Evolutionary conservation across 202 grass and related monocot species (phyloP), one percentile per base, ranked within the genome.

Genomic region (Bolboschoenoplectus hybrid): DNA sequence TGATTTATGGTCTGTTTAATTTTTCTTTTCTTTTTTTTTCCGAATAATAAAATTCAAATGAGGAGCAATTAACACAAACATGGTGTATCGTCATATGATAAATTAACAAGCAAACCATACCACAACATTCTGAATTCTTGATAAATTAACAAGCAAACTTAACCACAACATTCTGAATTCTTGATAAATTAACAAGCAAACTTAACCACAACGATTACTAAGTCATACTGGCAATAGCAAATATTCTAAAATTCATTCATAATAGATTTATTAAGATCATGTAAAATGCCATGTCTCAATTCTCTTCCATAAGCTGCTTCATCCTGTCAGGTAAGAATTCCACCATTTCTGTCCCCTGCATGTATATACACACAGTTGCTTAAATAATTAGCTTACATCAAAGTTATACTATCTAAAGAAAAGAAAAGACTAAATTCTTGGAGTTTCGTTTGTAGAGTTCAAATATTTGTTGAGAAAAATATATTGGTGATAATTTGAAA

Each of bases 311-410:
- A 5, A 88, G 83, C 14, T 88, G 40, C 32, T 76, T 63, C 39
- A 92, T 38, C 79, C 45, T 85, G 16, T 85, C 74, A 38, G 84
- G 67, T 84, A 88, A 72, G 52, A 49, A 34, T 6, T 41, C 82
- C 63, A 86, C 55, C 84, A 34, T 14, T 47, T 84, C 17, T 12
- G 47, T 62, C 10, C 66, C 80, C 91, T 90, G 83, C 66, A 88
- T 11, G 16, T 3, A 46, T 6, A 6, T 44, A 68, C 26, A 58
- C 20, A 34, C 9, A 9, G n/a, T 63, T 10, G 20, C 26, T 32
- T 63, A 19, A 63, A 63, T 63, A 63, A 63, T 63, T 63, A 63
- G 61, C n/a, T 63, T 63, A 20, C 41, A 64, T 76, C 17, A 58
- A 13, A 65, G 26, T 26, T 26, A 26, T 26, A 26, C 26, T 26